Base-by-base conservation (phyloP, 306 rosid genomes). In the Delonix regia region DNA sequence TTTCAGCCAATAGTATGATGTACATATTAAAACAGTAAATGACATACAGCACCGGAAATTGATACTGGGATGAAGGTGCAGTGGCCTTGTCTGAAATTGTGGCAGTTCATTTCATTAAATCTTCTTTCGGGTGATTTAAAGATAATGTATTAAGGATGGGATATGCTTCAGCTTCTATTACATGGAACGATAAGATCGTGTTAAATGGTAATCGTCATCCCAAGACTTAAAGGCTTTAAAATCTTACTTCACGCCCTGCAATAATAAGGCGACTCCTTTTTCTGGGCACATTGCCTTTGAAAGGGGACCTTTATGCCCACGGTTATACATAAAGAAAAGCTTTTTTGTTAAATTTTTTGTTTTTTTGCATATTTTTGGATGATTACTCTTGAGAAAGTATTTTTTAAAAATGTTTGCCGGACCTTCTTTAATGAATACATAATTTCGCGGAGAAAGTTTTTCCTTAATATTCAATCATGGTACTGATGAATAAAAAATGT, bases 21-120 rank as follows among this genome's bases (percentile, higher is more conserved):
- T 88, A 87, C 81, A 88, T 84, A 89, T 64, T 74, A 56, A 68
- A 84, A 80, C 80, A 36, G 49, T 19, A 48, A 21, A 73, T 69
- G 71, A n/a, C 45, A 80, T 44, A 74, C 70, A 71, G 79, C 81
- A 78, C 72, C 44, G 30, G 82, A 79, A 74, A 73, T 69, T 80
- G 81, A 60, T 49, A 48, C 56, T 82, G 44, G 55, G 27, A 77
- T 63, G 73, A 66, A 78, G 81, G 74, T 73, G 83, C 75, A 53
- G 36, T 65, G 76, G 75, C 52, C 66, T 60, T 36, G 25, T 59
- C 6, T 44, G 56, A 59, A 64, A 48, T 52, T 38, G 15, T 22
- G 70, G 61, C 75, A 11, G 77, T 14, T 52, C 28, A 51, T 30
- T 71, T 70, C 60, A 69, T 72, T 61, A 19, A 16, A 30, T 61